Percentiles rank a stretch among this genome's conserved stretches.
These are phyloP conservation scores for Akanthomyces dipterigenus DNA, from an alignment of 2,329 filamentous ascomycete species.

Conservation along the genomic window DNA sequence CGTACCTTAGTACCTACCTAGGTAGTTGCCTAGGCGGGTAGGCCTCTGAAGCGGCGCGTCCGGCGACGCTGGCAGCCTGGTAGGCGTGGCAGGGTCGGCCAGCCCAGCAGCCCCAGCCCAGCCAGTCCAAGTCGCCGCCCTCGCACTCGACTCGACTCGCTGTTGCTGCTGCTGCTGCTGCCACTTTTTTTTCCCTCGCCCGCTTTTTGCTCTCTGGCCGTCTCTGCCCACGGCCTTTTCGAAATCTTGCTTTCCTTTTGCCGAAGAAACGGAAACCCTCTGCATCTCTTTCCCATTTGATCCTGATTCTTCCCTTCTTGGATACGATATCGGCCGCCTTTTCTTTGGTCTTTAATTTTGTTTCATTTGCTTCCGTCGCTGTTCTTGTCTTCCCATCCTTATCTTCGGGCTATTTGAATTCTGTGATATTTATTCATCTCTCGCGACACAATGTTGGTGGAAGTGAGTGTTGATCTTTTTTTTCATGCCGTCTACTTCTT, in stretches of 20 bases:
- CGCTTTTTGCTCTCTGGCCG: neutral
- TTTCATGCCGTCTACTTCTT: neutral
- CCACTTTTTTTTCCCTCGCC: neutral
- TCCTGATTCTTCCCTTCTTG: conserved; percentile 4
- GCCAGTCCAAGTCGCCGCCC: too few species aligned
- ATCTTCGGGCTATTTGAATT: neutral
- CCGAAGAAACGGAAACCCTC: conserved; percentile 3
- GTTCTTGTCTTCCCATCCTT: neutral
- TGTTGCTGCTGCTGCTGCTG: too few species aligned
- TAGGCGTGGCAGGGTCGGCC: too few species aligned
- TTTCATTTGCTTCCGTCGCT: neutral
- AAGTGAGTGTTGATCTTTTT: conserved; percentile 24
- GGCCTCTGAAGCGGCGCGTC: too few species aligned
- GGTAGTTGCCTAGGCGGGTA: too few species aligned
- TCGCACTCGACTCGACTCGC: too few species aligned
- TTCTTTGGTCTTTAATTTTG: conserved; percentile 7
- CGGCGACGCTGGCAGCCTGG: too few species aligned
- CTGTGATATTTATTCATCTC: neutral
- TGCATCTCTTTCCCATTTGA: neutral
- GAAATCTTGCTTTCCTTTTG: conserved; percentile 3
- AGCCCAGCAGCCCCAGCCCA: too few species aligned
- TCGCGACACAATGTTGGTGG: conserved; percentile 26
- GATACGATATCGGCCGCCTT: neutral
- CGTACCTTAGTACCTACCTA: too few species aligned
- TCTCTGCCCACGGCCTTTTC: neutral